Conservation (phyloP, 106 monocot genomes). For the Alisma plantagoaquatica region DNA sequence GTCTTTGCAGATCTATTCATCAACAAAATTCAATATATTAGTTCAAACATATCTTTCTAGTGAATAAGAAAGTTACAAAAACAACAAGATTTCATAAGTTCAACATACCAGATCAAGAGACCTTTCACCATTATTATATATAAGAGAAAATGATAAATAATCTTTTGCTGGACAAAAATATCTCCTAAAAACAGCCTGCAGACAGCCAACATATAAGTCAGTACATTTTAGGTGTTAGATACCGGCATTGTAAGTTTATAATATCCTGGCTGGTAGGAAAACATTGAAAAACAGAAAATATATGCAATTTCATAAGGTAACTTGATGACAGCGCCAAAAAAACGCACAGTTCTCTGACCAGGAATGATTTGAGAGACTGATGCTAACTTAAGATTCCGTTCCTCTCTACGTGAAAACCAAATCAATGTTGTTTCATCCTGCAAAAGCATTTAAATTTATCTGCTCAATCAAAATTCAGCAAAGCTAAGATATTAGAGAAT, state of each 20-base stretch:
- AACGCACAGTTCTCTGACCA: constrained; percentile 20
- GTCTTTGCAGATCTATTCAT: constrained; percentile 25
- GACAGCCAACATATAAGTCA: neutral
- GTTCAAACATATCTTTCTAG: neutral
- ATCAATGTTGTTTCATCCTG: constrained; percentile 18
- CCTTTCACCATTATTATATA: constrained; percentile 19
- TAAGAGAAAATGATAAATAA: constrained; percentile 22
- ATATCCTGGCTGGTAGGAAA: neutral
- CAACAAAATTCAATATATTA: neutral
- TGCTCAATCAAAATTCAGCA: no score
- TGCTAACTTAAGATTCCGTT: constrained; percentile 15
- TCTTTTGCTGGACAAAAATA: constrained; percentile 22
- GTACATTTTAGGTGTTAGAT: neutral
- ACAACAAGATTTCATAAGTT: neutral
- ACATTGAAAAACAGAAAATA: neutral
- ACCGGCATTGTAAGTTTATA: neutral
- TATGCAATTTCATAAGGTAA: no score
- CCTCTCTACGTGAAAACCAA: constrained; percentile 12
- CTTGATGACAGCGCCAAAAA: no score
- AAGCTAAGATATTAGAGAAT: no score
- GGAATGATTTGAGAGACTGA: constrained; percentile 16
- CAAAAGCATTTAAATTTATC: neutral
- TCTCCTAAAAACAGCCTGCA: constrained; percentile 22
- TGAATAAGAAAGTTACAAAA: neutral
- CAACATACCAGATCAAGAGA: constrained; percentile 21